phyloP scores from a whole-genome alignment of 768 basidiomycete genomes.

The Tricholoma bakamatsutake region DNA sequence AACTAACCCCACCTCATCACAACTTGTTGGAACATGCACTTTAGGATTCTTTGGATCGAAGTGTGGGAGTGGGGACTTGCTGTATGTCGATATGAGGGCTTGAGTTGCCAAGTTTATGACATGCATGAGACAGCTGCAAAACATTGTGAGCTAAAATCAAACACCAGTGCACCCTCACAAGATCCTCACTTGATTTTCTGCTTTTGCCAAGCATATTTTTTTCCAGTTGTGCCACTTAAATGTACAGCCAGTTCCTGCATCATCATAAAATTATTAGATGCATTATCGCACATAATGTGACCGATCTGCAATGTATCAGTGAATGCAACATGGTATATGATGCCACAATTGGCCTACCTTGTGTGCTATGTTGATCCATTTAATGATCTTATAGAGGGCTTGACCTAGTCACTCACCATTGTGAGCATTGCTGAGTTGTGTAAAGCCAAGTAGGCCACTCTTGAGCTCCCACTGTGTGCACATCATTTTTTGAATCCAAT shows the following conservation, averaged over 20 bases:
- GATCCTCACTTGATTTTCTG: no score
- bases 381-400: constrained; percentile 17
- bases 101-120: constrained; percentile 16
- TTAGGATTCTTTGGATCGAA: constrained; percentile 12
- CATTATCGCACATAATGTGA: constrained; percentile 30
- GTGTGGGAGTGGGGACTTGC: constrained; percentile 17
- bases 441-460: constrained; percentile 26
- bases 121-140: constrained; percentile 9
- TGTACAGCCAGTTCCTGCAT: constrained; percentile 16
- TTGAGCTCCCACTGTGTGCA: no score
- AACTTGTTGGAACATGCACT: not conserved
- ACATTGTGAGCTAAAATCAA: constrained; percentile 4
- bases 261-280: constrained; percentile 23
- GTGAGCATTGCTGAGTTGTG: constrained; percentile 28
- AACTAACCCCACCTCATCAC: not conserved
- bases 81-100: constrained; percentile 19
- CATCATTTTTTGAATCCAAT: no score
- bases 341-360: constrained; percentile 19
- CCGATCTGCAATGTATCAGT: constrained; percentile 21
- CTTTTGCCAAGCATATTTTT: no score
- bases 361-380: constrained; percentile 21
- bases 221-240: no score
- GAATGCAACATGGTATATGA: not conserved
- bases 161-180: not conserved
- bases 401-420: constrained; percentile 17